Evolutionary conservation across 176 grass and related monocot genomes (phyloP), one percentile per base, ranked within the genome.

Genomic region (Rhynchospora tenuis): DNA sequence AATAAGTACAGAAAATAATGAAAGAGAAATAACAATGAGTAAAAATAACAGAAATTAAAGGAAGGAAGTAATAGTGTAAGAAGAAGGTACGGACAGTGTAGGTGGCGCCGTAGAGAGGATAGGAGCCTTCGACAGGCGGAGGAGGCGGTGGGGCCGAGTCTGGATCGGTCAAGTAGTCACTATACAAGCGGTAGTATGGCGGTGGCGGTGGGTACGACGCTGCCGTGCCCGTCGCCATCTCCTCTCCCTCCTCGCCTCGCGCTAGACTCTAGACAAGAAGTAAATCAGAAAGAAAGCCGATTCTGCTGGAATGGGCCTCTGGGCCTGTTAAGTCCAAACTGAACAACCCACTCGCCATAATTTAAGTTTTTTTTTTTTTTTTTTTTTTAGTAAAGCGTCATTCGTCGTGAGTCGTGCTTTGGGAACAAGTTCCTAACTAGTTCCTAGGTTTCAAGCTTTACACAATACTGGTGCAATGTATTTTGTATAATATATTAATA

Each of bases 181-280:
- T 93, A 85, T 95, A 99, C 3, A 99, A 42, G 46, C 84, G 88
- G 88, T 99, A 95, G 84, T 86, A 99, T 1, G 91, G 95, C 76
- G 91, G 96, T 20, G 91, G 92, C 20, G 93, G 91, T 45, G 91
- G 91, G 58, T 83, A 98, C 5, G 96, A 84, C 45, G 95, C 91
- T 9, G 94, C 90, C 17, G 93, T 88, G 27, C 85, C 89, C 85
- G 88, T 89, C 59, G 89, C 74, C 84, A 88, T 70, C 31, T 73
- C 23, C 15, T 29, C 26, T 6, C 11, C 58, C 50, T 58, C 9
- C 42, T 72, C 71, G 12, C 9, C 10, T 76, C 48, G 47, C 47
- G 13, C 20, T 17, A 20, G 22, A n/a, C n/a, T n/a, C n/a, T n/a
- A n/a, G n/a, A n/a, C n/a, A n/a, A 22, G 71, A 75, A 54, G 71